Conservation (phyloP, 78 protist genomes). For the Guillardia theta region DNA sequence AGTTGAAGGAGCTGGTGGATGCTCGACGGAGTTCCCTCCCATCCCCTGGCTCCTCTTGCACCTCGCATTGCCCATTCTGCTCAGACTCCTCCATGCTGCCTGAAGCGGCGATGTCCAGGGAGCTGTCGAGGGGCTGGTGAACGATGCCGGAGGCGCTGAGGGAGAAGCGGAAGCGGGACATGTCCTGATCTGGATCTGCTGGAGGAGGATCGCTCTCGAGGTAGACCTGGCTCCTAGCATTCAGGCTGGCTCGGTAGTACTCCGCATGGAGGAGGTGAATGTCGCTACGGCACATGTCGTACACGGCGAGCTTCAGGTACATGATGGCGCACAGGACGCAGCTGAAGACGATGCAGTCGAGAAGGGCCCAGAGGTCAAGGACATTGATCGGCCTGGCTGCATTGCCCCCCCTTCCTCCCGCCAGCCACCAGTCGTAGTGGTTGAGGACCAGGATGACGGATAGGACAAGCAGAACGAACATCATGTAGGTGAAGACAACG, state of each 20-base stretch:
- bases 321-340: background rate
- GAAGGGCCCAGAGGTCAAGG: background rate
- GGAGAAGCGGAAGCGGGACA: background rate
- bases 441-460: background rate
- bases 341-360: background rate
- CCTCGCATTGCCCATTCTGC: too few relatives aligned
- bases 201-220: too few relatives aligned
- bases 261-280: constrained; percentile 26
- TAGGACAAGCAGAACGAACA: background rate
- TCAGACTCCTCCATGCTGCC: too few relatives aligned
- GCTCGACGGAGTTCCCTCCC: too few relatives aligned
- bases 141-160: background rate
- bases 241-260: constrained; percentile 36
- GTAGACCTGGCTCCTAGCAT: too few relatives aligned
- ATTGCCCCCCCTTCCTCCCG: background rate
- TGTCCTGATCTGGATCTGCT: too few relatives aligned
- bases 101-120: too few relatives aligned
- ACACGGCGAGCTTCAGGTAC: constrained; percentile 26
- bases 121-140: background rate
- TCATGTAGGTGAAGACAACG: background rate
- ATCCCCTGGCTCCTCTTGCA: too few relatives aligned
- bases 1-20: too few relatives aligned
- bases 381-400: background rate
- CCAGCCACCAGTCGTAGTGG: background rate
- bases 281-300: constrained; percentile 21